Percentiles rank a stretch among this genome's conserved stretches.
phyloP scores from a whole-genome alignment of 2,329 filamentous ascomycete genomes.

The Xylariaceae sp. region DNA sequence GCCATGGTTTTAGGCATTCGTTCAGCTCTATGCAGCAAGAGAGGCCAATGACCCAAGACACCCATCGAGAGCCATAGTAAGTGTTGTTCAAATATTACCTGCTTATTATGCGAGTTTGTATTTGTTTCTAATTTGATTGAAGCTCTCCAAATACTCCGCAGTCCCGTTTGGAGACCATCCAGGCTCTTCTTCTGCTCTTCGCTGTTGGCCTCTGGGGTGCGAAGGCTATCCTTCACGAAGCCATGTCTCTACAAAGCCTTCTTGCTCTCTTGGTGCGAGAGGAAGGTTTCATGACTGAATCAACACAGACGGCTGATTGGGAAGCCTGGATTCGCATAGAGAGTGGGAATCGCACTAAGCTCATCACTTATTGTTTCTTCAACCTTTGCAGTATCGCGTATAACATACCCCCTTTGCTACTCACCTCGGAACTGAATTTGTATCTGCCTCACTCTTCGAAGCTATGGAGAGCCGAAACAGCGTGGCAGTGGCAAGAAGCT shows the following conservation, averaged over 20 bases:
- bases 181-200: constrained; percentile 57
- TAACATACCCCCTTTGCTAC: constrained; percentile 51
- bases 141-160: constrained; percentile 54
- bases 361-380: constrained; percentile 58
- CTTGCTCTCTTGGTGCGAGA: constrained; percentile 54
- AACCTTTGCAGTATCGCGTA: constrained; percentile 59
- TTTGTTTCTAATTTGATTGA: constrained; percentile 26
- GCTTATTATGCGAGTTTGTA: neutral
- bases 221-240: constrained; percentile 55
- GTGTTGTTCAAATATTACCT: constrained; percentile 21
- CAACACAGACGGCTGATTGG: constrained; percentile 50
- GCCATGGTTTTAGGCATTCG: constrained; percentile 52
- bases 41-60: constrained; percentile 52
- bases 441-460: constrained; percentile 50
- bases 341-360: constrained; percentile 52
- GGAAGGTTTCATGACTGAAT: constrained; percentile 48
- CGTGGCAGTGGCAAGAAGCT: constrained; percentile 57
- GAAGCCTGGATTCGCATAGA: constrained; percentile 56
- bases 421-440: constrained; percentile 56
- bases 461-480: constrained; percentile 52
- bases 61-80: constrained; percentile 56
- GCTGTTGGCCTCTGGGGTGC: constrained; percentile 57
- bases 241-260: constrained; percentile 54
- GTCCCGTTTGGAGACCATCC: constrained; percentile 58
- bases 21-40: constrained; percentile 56